Conservation (phyloP, 1,284 basidiomycete genomes). For the Fomes fomentarius region DNA sequence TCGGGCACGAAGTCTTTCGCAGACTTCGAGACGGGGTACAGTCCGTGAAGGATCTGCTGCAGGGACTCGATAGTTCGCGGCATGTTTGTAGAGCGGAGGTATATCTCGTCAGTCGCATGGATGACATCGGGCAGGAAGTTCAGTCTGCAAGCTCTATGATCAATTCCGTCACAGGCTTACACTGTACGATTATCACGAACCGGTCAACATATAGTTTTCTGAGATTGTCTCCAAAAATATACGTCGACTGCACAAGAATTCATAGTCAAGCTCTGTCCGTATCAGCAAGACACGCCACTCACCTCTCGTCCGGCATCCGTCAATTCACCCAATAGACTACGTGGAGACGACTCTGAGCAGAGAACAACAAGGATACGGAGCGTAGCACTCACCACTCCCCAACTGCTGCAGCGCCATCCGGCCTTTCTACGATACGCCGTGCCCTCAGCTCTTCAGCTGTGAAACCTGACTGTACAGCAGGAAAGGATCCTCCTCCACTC, state of each 20-base stretch:
- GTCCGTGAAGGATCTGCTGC: slow-evolving; percentile 72
- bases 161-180: not conserved
- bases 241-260: slow-evolving; percentile 56
- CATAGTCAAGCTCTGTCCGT: not conserved
- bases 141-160: slow-evolving; percentile 44
- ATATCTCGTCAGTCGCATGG: slow-evolving; percentile 51
- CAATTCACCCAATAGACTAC: slow-evolving; percentile 75
- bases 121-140: slow-evolving; percentile 64
- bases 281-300: slow-evolving; percentile 15
- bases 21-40: slow-evolving; percentile 64
- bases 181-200: slow-evolving; percentile 39
- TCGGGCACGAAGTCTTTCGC: slow-evolving; percentile 48
- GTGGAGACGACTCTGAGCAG: not conserved
- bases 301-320: slow-evolving; percentile 79
- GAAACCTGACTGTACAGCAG: slow-evolving; percentile 1
- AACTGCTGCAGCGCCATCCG: slow-evolving; percentile 53
- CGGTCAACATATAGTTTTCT: slow-evolving; percentile 72
- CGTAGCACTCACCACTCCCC: slow-evolving; percentile 62
- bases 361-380: not conserved
- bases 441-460: slow-evolving; percentile 27
- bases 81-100: slow-evolving; percentile 78
- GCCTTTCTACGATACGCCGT: slow-evolving; percentile 55
- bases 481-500: slow-evolving; percentile 3
- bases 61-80: slow-evolving; percentile 79
- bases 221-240: slow-evolving; percentile 62